Evolutionary conservation across 257 asterid genomes (phyloP), one percentile per base, ranked within the genome.

Genomic region (Solanum pinnatisectum): DNA sequence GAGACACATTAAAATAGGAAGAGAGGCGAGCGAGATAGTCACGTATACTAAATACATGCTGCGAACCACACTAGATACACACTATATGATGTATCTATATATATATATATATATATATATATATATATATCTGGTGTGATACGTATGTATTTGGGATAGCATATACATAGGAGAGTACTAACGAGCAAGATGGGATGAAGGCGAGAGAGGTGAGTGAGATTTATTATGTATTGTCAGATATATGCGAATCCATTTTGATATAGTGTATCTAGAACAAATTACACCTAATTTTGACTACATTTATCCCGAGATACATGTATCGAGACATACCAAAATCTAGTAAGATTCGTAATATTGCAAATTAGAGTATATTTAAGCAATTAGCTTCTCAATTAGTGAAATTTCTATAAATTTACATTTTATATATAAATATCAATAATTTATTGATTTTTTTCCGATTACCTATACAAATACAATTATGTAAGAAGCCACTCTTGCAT

Each of bases 61-160:
- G 60, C 1, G 60, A 49, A 49, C 20, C 23, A 18, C 23, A 16
- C 63, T 52, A 52, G 4, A 52, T 49, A 46, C 6, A 44, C 42
- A 39, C 42, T 39, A 39, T 8, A 39, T 8, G 42, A 39, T 46
- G 52, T 14, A 5, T 46, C 0, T 1, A 0, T 46, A 14, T 46
- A 1, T 37, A 37, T 37, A 5, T 35, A 35, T 35, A 35, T 35
- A 6, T 37, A 37, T 7, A 39, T 39, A 10, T 39, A 37, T 37
- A 6, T 39, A 1, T 6, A 52, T 52, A 1, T 49, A 15, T 49
- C 1, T 49, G 0, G 10, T 52, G 63, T 52, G 4, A 52, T 52
- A 16, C 1, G 0, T 23, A 52, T 2, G 63, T 0, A 46, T 52
- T 16, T 52, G 8, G 23, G 9, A 52, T 16, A 52, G 0, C 0